Evolutionary conservation across 176 grass and related monocot genomes (phyloP), one percentile per base, ranked within the genome.

Genomic region (Juncus inflexus): DNA sequence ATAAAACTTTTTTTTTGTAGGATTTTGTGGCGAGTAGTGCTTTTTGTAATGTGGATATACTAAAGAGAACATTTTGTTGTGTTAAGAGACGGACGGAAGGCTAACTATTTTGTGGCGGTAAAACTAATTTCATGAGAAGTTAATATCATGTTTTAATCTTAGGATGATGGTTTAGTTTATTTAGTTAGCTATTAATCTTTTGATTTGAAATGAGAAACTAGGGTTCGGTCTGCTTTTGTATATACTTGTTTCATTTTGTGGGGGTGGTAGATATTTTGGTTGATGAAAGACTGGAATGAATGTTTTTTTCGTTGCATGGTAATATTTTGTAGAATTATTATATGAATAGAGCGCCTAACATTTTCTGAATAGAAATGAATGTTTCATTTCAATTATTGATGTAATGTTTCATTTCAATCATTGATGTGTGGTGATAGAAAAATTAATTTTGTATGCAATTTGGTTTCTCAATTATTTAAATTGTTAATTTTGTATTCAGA

Each of bases 51-150:
- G 10, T 60, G 14, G 68, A 14, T 12, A 14, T 12, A 43, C 39
- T 47, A 41, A 43, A 15, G 58, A 55, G 53, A 47, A 47, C 43
- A 6, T 47, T 57, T 57, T 12, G 49, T 57, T 3, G 7, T 57
- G 53, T 60, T 37, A 15, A 36, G 15, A 35, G 9, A 35, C 55
- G 35, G 56, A 14, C 57, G 42, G 6, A 71, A 58, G 7, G 54
- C 19, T 28, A 28, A 28, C 19, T 28, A 28, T 28, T 28, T 28
- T 28, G 19, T 28, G 19, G 19, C 19, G 19, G 1, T 58, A 55
- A 51, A 71, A 71, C 4, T 59, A 50, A 57, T 38, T 60, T 52
- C 7, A 41, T 59, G 68, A 71, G 68, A 71, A 59, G 40, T 55
- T 71, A 42, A 60, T 15, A 71, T 39, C 54, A 1, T 71, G 12